phyloP scores from a whole-genome alignment of 208 protist species.

The Wallacemonas sp. region DNA sequence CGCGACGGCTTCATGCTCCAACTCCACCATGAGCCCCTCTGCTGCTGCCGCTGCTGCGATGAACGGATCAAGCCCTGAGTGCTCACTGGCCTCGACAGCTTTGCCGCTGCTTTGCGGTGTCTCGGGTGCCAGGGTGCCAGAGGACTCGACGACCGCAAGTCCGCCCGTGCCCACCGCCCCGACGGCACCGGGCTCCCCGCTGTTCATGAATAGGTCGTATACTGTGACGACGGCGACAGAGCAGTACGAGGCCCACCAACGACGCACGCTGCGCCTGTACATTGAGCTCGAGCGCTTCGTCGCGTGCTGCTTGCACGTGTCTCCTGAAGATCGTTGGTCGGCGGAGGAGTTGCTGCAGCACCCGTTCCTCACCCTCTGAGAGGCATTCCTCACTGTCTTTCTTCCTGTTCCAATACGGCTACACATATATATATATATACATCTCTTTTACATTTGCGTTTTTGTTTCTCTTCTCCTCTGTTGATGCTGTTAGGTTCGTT shows the following conservation, averaged over 20 bases:
- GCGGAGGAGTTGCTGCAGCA: conserved; percentile 65
- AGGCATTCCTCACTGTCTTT: too few relatives aligned
- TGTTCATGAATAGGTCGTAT: too few relatives aligned
- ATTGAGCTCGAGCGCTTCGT: conserved; percentile 62
- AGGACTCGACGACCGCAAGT: background rate
- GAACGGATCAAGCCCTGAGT: background rate
- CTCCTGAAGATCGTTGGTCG: conserved; percentile 61
- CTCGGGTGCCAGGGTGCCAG: too few relatives aligned
- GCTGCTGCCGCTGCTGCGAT: too few relatives aligned
- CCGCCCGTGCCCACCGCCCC: background rate
- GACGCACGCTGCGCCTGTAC: conserved; percentile 37
- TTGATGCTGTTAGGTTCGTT: background rate
- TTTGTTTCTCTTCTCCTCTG: too few relatives aligned
- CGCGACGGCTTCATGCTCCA: background rate
- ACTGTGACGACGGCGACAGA: background rate
- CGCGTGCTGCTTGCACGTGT: conserved; percentile 45
- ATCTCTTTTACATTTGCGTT: too few relatives aligned
- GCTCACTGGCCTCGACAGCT: too few relatives aligned
- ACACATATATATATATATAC: background rate
- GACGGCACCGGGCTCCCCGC: background rate
- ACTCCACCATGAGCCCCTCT: background rate
- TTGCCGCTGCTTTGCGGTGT: too few relatives aligned
- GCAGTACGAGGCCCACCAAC: conserved; percentile 16
- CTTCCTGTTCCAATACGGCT: background rate
- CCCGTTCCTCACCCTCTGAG: conserved; percentile 56